Evolutionary conservation across 495 filamentous ascomycete species (phyloP).

Genomic region (Penicillium subrubescens): DNA sequence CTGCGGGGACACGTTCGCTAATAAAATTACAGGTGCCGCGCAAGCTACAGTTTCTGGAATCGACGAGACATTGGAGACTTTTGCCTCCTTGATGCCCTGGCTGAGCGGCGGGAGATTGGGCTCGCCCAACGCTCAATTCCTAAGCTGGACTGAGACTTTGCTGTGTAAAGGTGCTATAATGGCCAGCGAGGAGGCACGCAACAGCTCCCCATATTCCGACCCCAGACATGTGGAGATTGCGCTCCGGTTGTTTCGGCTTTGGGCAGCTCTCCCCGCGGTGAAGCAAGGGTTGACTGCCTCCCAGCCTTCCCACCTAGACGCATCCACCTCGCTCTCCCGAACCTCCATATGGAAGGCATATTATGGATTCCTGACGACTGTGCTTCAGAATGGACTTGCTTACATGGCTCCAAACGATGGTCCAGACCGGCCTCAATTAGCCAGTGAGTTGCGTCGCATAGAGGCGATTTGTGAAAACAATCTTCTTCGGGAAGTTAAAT

Average conservation of each 20-base stretch:
- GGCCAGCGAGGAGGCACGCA: conserved; percentile 56
- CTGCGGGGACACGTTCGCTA: conserved; percentile 5
- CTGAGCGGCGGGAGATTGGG: conserved; percentile 44
- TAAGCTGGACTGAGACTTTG: conserved; percentile 77
- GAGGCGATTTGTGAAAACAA: conserved; percentile 74
- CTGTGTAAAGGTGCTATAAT: conserved; percentile 71
- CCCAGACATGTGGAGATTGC: conserved; percentile 38
- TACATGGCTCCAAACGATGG: conserved; percentile 37
- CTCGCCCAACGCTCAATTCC: conserved; percentile 52
- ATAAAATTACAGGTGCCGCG: conserved; percentile 51
- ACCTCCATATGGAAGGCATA: conserved; percentile 72
- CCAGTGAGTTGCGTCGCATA: conserved; percentile 71
- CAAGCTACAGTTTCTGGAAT: conserved; percentile 57
- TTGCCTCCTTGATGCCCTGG: conserved; percentile 62
- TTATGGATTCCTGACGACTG: conserved; percentile 68
- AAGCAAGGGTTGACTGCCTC: conserved; percentile 53
- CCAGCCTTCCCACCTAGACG: conserved; percentile 21
- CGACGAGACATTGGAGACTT: conserved; percentile 62
- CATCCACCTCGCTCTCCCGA: conserved; percentile 24
- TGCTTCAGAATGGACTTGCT: conserved; percentile 44
- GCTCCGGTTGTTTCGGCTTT: conserved; percentile 41
- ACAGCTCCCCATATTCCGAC: conserved; percentile 29
- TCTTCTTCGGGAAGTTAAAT: conserved; percentile 71
- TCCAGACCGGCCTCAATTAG: conserved; percentile 62
- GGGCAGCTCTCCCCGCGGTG: conserved; percentile 43